Evolutionary conservation across 352 stramenopile species (phyloP).

Genomic region (Elongisporangium undulatum): DNA sequence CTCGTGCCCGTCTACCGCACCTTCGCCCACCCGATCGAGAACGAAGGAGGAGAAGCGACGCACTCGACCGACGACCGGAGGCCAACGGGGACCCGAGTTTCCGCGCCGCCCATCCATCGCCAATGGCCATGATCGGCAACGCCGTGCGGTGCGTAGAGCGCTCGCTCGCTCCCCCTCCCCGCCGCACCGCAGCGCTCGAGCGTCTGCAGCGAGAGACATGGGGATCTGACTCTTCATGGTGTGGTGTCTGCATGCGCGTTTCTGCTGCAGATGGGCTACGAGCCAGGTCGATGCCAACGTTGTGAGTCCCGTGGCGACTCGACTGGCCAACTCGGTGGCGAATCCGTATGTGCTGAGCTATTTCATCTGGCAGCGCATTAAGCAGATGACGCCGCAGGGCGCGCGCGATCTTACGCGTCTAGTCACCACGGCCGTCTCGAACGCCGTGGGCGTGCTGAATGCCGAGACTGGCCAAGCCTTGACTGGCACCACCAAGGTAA

Average conservation of each 20-base stretch:
- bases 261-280: constrained; percentile 34
- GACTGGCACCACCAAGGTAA: constrained; percentile 22
- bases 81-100: neutral
- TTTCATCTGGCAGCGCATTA: constrained; percentile 65
- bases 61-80: neutral
- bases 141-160: constrained; percentile 29
- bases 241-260: neutral
- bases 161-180: neutral
- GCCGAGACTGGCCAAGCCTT: constrained; percentile 45
- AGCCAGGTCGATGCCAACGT: constrained; percentile 51
- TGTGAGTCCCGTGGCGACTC: constrained; percentile 48
- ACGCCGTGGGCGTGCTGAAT: constrained; percentile 47
- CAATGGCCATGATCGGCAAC: constrained; percentile 36
- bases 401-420: constrained; percentile 66
- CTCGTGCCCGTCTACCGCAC: constrained; percentile 2
- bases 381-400: constrained; percentile 69
- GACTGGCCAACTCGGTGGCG: constrained; percentile 57
- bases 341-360: constrained; percentile 76
- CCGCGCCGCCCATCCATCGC: neutral
- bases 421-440: constrained; percentile 44
- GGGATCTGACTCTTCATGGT: neutral
- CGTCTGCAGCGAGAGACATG: neutral
- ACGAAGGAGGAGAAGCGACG: neutral
- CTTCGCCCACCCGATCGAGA: constrained; percentile 4
- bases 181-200: neutral